A percentile compares a stretch with the other conserved stretches of the same genome.
Conservation (phyloP, 768 basidiomycete species). For the Trametes cubensis region DNA sequence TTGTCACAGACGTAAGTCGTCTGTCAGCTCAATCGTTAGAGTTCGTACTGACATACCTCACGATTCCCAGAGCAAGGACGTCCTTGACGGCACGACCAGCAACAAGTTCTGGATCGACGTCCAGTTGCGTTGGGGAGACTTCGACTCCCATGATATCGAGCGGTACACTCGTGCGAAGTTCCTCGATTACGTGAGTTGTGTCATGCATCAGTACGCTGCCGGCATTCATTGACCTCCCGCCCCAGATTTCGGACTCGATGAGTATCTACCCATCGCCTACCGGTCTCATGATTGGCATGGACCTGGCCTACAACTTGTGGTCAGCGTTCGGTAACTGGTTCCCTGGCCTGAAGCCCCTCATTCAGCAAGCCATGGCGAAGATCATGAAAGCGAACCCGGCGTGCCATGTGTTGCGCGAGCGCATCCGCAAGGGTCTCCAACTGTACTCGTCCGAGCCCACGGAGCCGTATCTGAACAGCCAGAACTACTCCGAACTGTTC, state of each 20-base stretch:
- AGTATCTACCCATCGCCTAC: constrained; percentile 99
- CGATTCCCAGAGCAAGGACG: constrained; percentile 76
- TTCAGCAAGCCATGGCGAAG: constrained; percentile 99
- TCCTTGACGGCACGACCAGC: constrained; percentile 95
- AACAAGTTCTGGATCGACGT: constrained; percentile 99
- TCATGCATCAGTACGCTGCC: neutral
- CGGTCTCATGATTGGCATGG: constrained; percentile 98
- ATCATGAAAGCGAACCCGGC: constrained; percentile 99
- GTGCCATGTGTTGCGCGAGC: constrained; percentile 94
- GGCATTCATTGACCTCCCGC: constrained; percentile 8
- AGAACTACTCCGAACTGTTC: constrained; percentile 95
- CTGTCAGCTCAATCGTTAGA: constrained; percentile 28
- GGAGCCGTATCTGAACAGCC: constrained; percentile 98
- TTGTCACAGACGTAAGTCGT: constrained; percentile 82
- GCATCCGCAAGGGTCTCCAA: constrained; percentile 97
- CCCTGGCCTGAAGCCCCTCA: constrained; percentile 96
- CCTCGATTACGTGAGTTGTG: constrained; percentile 82
- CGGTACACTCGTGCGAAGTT: constrained; percentile 99
- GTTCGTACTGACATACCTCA: neutral
- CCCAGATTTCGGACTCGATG: constrained; percentile 90
- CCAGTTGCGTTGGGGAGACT: constrained; percentile 96
- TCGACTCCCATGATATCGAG: constrained; percentile 98
- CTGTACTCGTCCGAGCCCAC: constrained; percentile 99
- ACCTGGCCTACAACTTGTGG: constrained; percentile 97
- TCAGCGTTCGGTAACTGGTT: constrained; percentile 99